A percentile compares a stretch with the other conserved stretches of the same genome.
These are phyloP conservation scores for Phytophthora syringae DNA, from an alignment of 352 stramenopile species.

Conservation along the genomic window DNA sequence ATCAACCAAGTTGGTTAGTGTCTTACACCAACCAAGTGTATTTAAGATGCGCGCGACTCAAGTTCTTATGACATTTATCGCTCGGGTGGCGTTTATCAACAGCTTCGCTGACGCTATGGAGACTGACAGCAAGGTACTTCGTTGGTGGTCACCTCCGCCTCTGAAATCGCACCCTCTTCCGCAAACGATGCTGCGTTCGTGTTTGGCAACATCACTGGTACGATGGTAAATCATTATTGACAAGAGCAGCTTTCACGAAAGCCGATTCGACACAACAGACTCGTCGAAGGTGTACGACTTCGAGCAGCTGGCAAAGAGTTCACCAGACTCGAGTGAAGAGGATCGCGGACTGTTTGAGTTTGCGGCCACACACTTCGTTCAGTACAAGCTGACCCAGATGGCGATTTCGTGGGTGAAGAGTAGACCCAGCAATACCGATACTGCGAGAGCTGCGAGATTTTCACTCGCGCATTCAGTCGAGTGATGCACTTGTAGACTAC, in stretches of 20 bases:
- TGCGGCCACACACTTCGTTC: too few relatives aligned
- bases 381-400: constrained; percentile 4
- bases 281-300: not conserved
- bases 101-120: too few relatives aligned
- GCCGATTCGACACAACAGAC: not conserved
- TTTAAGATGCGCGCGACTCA: too few relatives aligned
- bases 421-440: not conserved
- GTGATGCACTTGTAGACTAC: not conserved
- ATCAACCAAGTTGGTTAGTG: too few relatives aligned
- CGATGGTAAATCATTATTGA: constrained; percentile 9
- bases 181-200: not conserved
- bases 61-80: too few relatives aligned
- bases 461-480: too few relatives aligned
- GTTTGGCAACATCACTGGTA: constrained; percentile 5
- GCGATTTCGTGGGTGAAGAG: not conserved
- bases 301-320: not conserved
- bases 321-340: not conserved
- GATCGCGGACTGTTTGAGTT: not conserved
- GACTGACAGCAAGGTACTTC: too few relatives aligned
- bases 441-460: too few relatives aligned
- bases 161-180: not conserved
- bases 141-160: too few relatives aligned
- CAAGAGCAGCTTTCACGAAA: constrained; percentile 2
- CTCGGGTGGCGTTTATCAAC: too few relatives aligned
- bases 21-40: too few relatives aligned